phyloP scores from a whole-genome alignment of 1,139 yeast species.

The Casaregolazyma suthepensis region DNA sequence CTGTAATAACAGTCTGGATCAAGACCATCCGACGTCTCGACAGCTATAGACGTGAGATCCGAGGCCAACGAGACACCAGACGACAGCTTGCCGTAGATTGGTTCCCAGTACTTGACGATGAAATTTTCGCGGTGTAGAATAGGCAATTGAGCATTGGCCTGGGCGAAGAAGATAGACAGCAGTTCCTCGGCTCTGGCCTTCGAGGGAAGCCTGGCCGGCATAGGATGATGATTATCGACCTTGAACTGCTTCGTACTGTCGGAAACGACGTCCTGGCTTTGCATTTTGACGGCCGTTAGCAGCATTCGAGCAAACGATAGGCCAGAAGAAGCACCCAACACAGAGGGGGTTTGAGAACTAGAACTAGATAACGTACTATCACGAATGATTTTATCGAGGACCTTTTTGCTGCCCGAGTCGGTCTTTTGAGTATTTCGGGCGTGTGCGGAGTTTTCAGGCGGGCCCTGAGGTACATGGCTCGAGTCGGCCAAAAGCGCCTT shows the following conservation, averaged over 20 bases:
- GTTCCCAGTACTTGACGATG: slow-evolving; percentile 58
- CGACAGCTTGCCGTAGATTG: slow-evolving; percentile 68
- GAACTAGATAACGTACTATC: neutral
- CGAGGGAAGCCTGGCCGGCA: slow-evolving; percentile 57
- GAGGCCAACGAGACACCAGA: slow-evolving; percentile 54
- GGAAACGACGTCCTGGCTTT: slow-evolving; percentile 6
- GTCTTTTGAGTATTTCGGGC: slow-evolving; percentile 22
- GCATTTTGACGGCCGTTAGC: slow-evolving; percentile 67
- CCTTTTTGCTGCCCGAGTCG: neutral
- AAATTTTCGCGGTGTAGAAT: slow-evolving; percentile 76
- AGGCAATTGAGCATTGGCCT: slow-evolving; percentile 77
- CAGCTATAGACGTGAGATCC: slow-evolving; percentile 48
- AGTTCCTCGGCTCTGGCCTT: slow-evolving; percentile 64
- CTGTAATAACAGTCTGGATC: slow-evolving; percentile 26
- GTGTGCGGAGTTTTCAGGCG: neutral
- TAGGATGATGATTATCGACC: slow-evolving; percentile 17
- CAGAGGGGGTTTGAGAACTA: slow-evolving; percentile 23
- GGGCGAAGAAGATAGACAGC: slow-evolving; percentile 64
- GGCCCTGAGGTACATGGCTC: neutral
- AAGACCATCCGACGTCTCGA: slow-evolving; percentile 26
- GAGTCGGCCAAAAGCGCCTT: slow-evolving; percentile 40
- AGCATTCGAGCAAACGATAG: slow-evolving; percentile 69
- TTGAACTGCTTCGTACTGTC: slow-evolving; percentile 1
- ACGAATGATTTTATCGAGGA: neutral
- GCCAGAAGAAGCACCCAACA: slow-evolving; percentile 52